phyloP scores from a whole-genome alignment of 176 grass and related monocot genomes.

The Microstegium vimineum region DNA sequence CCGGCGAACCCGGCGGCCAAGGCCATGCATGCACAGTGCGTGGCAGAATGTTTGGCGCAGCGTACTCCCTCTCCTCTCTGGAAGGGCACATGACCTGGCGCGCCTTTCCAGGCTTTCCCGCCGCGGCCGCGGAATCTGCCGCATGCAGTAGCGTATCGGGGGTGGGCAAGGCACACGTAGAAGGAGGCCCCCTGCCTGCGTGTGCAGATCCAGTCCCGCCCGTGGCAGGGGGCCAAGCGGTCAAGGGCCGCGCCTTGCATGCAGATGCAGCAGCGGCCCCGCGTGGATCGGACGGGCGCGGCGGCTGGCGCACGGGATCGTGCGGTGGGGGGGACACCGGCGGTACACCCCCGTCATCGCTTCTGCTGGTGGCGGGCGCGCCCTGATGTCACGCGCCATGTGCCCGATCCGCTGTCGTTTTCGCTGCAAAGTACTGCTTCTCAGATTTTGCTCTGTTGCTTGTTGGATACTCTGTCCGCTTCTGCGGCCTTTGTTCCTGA shows the following conservation, averaged over 20 bases:
- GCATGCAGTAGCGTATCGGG: conserved; percentile 36
- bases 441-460: conserved; percentile 41
- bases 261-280: not conserved
- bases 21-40: not conserved
- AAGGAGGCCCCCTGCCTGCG: not conserved
- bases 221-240: not conserved
- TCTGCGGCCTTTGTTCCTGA: not conserved
- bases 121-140: conserved; percentile 18
- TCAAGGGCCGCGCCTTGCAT: not conserved
- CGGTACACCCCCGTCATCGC: not conserved
- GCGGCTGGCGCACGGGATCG: not conserved
- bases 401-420: conserved; percentile 52
- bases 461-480: conserved; percentile 41
- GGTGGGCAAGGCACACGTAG: not conserved
- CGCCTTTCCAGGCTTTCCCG: not conserved
- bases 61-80: not conserved
- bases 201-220: conserved; percentile 9
- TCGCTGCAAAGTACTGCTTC: conserved; percentile 54
- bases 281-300: conserved; percentile 32
- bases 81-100: conserved; percentile 25
- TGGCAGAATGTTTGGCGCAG: conserved; percentile 18
- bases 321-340: not conserved
- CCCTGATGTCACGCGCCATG: conserved; percentile 41
- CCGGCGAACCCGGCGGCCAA: not conserved
- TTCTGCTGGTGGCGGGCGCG: not conserved